phyloP scores from a whole-genome alignment of 164 flowering plant genomes.

The Tetrastigma voinierianum region DNA sequence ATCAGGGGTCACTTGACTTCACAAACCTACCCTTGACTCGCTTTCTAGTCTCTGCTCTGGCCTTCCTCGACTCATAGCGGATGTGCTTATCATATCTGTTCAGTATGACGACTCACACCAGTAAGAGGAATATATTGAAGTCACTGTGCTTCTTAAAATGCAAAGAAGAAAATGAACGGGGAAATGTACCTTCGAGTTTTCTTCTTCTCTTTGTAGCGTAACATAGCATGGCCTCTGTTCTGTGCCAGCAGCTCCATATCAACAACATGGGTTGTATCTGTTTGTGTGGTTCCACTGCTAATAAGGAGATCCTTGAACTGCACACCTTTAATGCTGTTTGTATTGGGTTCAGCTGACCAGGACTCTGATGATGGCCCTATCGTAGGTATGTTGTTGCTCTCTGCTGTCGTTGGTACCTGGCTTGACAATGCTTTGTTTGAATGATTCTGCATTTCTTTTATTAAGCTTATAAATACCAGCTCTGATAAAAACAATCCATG shows the following conservation, averaged over 20 bases:
- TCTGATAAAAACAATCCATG: no score
- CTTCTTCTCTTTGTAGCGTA: constrained; percentile 25
- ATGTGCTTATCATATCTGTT: constrained; percentile 15
- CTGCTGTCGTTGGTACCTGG: neutral
- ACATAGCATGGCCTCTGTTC: constrained; percentile 21
- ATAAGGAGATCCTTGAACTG: constrained; percentile 10
- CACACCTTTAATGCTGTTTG: neutral
- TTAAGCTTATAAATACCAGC: no score
- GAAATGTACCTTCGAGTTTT: constrained; percentile 11
- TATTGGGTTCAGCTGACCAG: neutral
- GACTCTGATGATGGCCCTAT: neutral
- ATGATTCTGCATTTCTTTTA: neutral
- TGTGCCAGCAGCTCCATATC: constrained; percentile 16
- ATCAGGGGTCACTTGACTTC: constrained; percentile 4
- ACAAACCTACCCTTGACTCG: constrained; percentile 18
- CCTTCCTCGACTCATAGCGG: constrained; percentile 19
- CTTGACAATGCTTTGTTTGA: constrained; percentile 7
- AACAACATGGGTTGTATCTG: neutral
- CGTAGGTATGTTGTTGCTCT: neutral
- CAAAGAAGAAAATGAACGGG: neutral
- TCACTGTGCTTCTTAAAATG: no score
- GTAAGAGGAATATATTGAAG: no score
- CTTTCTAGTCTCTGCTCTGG: constrained; percentile 19
- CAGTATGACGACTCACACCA: neutral
- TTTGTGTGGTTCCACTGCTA: neutral